A percentile compares a stretch with the other conserved stretches of the same genome.
These are phyloP conservation scores for Fusarium avenaceum DNA, from an alignment of 2,329 filamentous ascomycete species.

Conservation along the genomic window DNA sequence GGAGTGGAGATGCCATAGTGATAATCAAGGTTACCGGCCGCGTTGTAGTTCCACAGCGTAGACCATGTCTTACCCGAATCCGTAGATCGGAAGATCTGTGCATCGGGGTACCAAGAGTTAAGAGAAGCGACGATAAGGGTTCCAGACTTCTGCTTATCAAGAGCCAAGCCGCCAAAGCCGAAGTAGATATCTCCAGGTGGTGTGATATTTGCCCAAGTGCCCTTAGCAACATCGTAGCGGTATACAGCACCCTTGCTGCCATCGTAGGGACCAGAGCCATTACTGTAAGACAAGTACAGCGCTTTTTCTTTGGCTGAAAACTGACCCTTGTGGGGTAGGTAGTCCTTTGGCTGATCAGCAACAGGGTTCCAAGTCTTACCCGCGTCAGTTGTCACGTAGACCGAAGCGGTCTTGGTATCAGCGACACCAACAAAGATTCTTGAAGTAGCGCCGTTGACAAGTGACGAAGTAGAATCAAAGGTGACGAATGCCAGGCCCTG, in stretches of 20 bases:
- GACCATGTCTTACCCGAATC: constrained; percentile 69
- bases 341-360: constrained; percentile 63
- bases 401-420: constrained; percentile 64
- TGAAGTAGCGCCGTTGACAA: constrained; percentile 62
- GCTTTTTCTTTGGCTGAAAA: constrained; percentile 65
- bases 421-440: constrained; percentile 70
- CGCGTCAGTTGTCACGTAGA: constrained; percentile 67
- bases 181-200: constrained; percentile 65
- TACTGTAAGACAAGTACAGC: constrained; percentile 67
- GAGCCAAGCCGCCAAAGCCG: constrained; percentile 68
- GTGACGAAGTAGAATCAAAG: constrained; percentile 66
- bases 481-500: constrained; percentile 66
- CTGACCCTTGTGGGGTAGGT: constrained; percentile 67
- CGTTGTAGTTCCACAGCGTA: constrained; percentile 65
- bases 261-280: constrained; percentile 70
- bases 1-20: constrained; percentile 63
- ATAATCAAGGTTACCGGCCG: constrained; percentile 59
- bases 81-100: constrained; percentile 67
- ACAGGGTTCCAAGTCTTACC: constrained; percentile 66
- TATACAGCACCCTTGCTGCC: constrained; percentile 66
- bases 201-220: constrained; percentile 69
- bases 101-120: constrained; percentile 72
- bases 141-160: constrained; percentile 67
- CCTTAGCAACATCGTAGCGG: constrained; percentile 64
- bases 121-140: constrained; percentile 69